phyloP scores from a whole-genome alignment of 192 early-diverging fungal genomes.

The Gonapodya prolifera region DNA sequence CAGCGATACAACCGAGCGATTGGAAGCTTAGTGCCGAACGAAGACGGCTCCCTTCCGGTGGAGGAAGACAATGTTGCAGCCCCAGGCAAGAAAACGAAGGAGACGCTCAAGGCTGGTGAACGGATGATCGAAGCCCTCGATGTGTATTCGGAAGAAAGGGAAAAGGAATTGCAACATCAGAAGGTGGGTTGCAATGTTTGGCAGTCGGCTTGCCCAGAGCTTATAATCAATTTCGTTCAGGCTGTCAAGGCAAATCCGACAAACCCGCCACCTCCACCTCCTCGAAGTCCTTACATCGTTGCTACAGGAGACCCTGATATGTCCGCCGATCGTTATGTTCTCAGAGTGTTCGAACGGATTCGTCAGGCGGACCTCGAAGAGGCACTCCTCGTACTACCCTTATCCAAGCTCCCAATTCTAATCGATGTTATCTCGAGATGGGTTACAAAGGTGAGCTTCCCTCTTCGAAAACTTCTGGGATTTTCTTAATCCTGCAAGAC shows the following conservation, averaged over 20 bases:
- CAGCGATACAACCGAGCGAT: slow-evolving; percentile 24
- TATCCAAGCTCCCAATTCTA: slow-evolving; percentile 62
- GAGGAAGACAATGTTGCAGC: slow-evolving; percentile 44
- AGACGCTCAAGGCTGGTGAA: slow-evolving; percentile 94
- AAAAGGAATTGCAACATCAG: slow-evolving; percentile 15
- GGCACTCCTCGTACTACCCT: slow-evolving; percentile 78
- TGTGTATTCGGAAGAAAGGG: slow-evolving; percentile 70
- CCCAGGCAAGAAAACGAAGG: slow-evolving; percentile 80
- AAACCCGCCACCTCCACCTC: slow-evolving; percentile 10
- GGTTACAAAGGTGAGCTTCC: slow-evolving; percentile 58
- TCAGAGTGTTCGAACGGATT: slow-evolving; percentile 62
- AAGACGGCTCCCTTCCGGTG: background rate
- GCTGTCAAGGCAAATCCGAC: background rate
- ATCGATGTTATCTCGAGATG: slow-evolving; percentile 67
- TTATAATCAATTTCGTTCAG: background rate
- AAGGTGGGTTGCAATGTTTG: slow-evolving; percentile 12
- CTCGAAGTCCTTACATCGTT: slow-evolving; percentile 46
- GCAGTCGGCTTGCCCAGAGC: slow-evolving; percentile 3
- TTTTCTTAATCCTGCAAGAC: background rate
- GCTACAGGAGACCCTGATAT: slow-evolving; percentile 47
- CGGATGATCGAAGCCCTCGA: slow-evolving; percentile 85
- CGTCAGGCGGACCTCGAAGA: slow-evolving; percentile 78
- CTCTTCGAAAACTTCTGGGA: too few relatives aligned
- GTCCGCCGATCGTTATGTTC: slow-evolving; percentile 65
- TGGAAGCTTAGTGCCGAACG: slow-evolving; percentile 22